Conservation (phyloP, 2,329 filamentous ascomycete genomes). For the Aureobasidium leucospermi region DNA sequence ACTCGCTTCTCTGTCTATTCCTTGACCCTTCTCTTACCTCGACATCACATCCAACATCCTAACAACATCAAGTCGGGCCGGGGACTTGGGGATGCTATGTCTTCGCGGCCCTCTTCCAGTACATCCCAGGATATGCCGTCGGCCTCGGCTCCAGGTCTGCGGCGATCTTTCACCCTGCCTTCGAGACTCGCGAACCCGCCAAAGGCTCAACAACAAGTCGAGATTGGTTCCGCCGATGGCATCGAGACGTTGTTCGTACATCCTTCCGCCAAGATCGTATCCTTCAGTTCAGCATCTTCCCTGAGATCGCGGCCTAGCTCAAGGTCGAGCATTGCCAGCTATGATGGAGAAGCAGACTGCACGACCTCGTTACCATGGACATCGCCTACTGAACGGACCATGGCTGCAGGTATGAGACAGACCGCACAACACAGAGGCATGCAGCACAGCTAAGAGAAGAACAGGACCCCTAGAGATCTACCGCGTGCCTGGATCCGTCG, state of each 20-base stretch:
- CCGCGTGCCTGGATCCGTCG: conserved; percentile 74
- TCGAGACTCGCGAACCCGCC: conserved; percentile 30
- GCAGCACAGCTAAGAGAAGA: background rate
- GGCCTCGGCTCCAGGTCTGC: conserved; percentile 20
- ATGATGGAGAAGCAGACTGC: conserved; percentile 33
- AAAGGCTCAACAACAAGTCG: conserved; percentile 23
- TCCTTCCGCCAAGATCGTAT: conserved; percentile 63
- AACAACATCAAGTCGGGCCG: background rate
- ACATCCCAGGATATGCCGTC: conserved; percentile 22
- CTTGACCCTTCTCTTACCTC: background rate
- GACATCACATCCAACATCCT: background rate
- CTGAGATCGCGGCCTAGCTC: conserved; percentile 28
- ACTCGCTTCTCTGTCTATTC: background rate
- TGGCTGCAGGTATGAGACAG: conserved; percentile 59
- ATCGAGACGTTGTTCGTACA: conserved; percentile 71
- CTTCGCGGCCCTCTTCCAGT: conserved; percentile 13
- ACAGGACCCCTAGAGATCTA: conserved; percentile 73
- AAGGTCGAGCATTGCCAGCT: conserved; percentile 17
- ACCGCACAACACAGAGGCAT: too few species aligned
- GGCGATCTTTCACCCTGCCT: conserved; percentile 45
- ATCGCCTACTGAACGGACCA: conserved; percentile 69
- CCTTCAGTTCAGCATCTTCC: conserved; percentile 44
- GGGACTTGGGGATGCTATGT: conserved; percentile 7
- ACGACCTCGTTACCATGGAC: conserved; percentile 60
- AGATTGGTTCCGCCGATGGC: conserved; percentile 31